Conservation (phyloP, 2,329 filamentous ascomycete genomes). For the Thermothelomyces thermophilus region DNA sequence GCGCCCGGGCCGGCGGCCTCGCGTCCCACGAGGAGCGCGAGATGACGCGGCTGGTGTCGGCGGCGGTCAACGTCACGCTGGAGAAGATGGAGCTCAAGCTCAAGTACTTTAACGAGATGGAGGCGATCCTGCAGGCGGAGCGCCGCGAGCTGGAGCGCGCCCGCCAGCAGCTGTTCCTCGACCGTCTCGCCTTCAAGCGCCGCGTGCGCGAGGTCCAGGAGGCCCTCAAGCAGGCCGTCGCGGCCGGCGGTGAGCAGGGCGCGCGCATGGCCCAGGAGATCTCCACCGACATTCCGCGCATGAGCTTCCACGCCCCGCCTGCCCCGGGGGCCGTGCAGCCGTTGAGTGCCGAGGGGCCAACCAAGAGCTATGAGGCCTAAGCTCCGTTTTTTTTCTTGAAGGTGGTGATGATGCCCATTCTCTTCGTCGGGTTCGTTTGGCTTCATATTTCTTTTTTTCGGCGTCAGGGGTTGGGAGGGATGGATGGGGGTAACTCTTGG, state of each 20-base stretch:
- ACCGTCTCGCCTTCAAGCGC: slow-evolving; percentile 83
- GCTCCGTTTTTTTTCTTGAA: not conserved
- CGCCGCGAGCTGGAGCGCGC: slow-evolving; percentile 86
- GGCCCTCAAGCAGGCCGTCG: slow-evolving; percentile 52
- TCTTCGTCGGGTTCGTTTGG: slow-evolving; percentile 9
- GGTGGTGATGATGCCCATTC: not conserved
- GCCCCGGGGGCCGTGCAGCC: slow-evolving; percentile 44
- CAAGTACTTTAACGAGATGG: slow-evolving; percentile 94
- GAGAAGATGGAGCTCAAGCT: slow-evolving; percentile 95
- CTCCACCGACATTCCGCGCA: slow-evolving; percentile 42
- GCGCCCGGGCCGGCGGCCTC: slow-evolving; percentile 77
- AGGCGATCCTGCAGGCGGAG: slow-evolving; percentile 84
- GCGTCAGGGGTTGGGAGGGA: slow-evolving; percentile 15
- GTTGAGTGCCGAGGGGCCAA: slow-evolving; percentile 46
- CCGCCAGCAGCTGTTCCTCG: slow-evolving; percentile 87
- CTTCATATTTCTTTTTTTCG: slow-evolving; percentile 9
- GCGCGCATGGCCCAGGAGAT: slow-evolving; percentile 42
- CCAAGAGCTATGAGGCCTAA: slow-evolving; percentile 54
- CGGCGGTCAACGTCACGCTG: slow-evolving; percentile 86
- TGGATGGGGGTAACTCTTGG: slow-evolving; percentile 14
- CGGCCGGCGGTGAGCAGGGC: slow-evolving; percentile 44
- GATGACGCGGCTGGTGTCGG: slow-evolving; percentile 87
- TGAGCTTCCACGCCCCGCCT: slow-evolving; percentile 46
- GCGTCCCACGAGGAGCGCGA: slow-evolving; percentile 95
- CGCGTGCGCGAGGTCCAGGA: slow-evolving; percentile 79